These are phyloP conservation scores for Sphagnum magellanicum DNA, from an alignment of 228 moss, liverwort and hornwort genomes.

Conservation along the genomic window DNA sequence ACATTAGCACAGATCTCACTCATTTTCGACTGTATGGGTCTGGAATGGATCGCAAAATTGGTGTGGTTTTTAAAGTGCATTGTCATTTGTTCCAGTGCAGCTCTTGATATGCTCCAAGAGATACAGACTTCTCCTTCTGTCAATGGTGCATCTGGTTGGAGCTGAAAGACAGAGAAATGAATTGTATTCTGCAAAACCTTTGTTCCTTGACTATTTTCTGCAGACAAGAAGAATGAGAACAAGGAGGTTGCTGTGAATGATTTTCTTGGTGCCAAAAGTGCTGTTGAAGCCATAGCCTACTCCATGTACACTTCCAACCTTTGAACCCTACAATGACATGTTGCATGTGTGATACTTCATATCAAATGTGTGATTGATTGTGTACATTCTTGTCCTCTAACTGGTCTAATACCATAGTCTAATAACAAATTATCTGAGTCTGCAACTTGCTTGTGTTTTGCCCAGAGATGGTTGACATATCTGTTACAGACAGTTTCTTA, in stretches of 20 bases:
- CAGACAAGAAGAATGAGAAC: conserved; percentile 84
- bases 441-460: neutral
- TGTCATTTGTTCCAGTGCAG: neutral
- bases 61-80: neutral
- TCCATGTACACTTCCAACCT: conserved; percentile 41
- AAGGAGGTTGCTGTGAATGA: conserved; percentile 68
- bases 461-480: too few species aligned
- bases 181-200: neutral
- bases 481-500: neutral
- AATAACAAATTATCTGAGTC: neutral
- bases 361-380: neutral
- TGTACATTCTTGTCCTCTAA: neutral
- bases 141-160: neutral
- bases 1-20: neutral
- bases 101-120: neutral
- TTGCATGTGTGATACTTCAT: neutral
- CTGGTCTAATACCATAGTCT: neutral
- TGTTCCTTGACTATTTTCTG: neutral
- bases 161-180: neutral
- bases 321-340: neutral
- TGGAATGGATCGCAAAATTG: too few species aligned
- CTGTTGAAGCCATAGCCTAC: conserved; percentile 53
- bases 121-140: neutral
- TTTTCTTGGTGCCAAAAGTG: conserved; percentile 52
- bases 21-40: neutral